Evolutionary conservation across 2,329 filamentous ascomycete species (phyloP), one percentile per base, ranked within the genome.

Genomic region (Microcyclospora pomicola): DNA sequence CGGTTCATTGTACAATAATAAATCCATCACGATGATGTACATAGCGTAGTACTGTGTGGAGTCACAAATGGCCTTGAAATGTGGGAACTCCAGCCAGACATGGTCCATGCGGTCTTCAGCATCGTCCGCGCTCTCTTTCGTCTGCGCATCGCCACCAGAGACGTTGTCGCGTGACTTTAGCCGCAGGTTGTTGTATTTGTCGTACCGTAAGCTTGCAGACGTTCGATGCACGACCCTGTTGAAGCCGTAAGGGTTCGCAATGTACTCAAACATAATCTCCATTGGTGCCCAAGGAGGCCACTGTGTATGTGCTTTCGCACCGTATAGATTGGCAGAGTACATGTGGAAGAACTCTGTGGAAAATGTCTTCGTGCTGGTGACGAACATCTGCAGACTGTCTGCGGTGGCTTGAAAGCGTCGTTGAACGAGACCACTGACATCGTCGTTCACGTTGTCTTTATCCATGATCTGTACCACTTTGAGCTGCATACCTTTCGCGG

Each of bases 231-330:
- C 87, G 24, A 98, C 87, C 42, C 91, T 78, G 58, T 88, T 88
- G 68, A 98, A 98, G n/a, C 92, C 91, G 53, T 94, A 94, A 0
- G 91, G 88, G 58, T 93, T 87, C 5, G 82, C 73, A 47, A 88
- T 69, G 60, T 95, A 98, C 59, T 96, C 87, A 53, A 94, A 95
- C 80, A 98, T 95, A 50, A 94, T 84, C 62, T 99, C 91, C 65
- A 98, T 80, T 0, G 91, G 91, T 34, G 96, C 84, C 91, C 91
- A 99, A 1, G 91, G 91, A 9, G 91, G 91, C 91, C 92, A 99
- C 12, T 83, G 78, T 2, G 86, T 84, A 9, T 85, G 85, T 28
- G 74, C 71, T 31, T 83, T 77, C 24, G 86, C 80, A 29, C 92
- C 92, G 54, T 98, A 98, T 42, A 78, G 80, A 60, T 88, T 94